Percentiles rank a stretch among this genome's conserved stretches.
phyloP scores from a whole-genome alignment of 768 basidiomycete genomes.

The Termitomyces titanicus region DNA sequence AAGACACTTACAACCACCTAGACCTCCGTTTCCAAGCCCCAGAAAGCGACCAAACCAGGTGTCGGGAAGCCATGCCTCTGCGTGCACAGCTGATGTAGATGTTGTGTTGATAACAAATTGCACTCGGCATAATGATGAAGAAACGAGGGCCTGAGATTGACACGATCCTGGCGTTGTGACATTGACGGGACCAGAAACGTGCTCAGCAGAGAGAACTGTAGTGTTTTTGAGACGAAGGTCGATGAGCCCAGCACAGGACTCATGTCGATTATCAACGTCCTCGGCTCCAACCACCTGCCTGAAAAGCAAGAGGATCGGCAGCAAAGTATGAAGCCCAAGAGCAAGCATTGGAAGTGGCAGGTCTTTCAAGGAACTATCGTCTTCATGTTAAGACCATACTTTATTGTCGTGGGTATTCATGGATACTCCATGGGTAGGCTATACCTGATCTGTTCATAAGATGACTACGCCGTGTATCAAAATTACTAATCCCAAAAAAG shows the following conservation, averaged over 20 bases:
- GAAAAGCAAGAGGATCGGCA: no score
- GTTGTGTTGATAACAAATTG: slow-evolving; percentile 8
- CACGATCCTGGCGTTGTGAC: slow-evolving; percentile 6
- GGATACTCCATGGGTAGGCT: no score
- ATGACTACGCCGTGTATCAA: no score
- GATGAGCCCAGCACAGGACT: background rate
- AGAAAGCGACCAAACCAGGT: slow-evolving; percentile 8
- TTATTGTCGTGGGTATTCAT: no score
- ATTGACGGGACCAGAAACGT: background rate
- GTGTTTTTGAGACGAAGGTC: slow-evolving; percentile 2
- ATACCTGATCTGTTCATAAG: no score
- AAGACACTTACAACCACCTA: background rate
- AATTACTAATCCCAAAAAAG: no score
- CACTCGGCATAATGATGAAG: slow-evolving; percentile 5
- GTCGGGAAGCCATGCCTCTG: slow-evolving; percentile 11
- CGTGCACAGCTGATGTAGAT: slow-evolving; percentile 2
- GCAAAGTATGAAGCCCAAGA: no score
- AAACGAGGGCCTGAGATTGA: background rate
- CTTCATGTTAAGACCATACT: no score
- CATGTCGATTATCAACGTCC: no score
- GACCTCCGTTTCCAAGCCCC: slow-evolving; percentile 5
- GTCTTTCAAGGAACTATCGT: no score
- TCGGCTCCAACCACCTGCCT: no score
- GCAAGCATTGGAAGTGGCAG: no score
- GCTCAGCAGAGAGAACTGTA: background rate